Evolutionary conservation across 306 rosid species (phyloP).

Genomic region (Abrus precatorius): DNA sequence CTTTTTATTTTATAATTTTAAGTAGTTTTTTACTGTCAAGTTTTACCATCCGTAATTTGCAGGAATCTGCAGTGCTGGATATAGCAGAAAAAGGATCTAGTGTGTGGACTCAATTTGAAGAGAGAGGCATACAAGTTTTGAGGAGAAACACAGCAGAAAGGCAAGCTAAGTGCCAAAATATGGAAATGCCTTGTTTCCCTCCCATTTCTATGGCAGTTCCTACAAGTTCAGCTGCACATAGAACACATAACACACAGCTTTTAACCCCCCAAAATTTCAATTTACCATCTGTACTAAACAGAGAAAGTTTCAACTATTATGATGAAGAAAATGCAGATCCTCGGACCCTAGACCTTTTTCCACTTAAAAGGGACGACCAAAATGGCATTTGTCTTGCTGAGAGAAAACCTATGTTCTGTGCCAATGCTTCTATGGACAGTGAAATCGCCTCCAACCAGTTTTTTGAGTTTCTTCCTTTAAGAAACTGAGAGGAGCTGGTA

Average conservation of each 20-base stretch:
- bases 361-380: conserved; percentile 49
- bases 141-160: conserved; percentile 41
- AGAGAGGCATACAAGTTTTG: conserved; percentile 46
- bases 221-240: conserved; percentile 37
- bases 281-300: conserved; percentile 38
- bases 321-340: conserved; percentile 42
- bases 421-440: conserved; percentile 35
- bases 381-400: conserved; percentile 29
- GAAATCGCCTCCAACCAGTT: conserved; percentile 47
- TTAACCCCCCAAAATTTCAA: conserved; percentile 33
- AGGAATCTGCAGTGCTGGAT: conserved; percentile 64
- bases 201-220: conserved; percentile 30
- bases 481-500: conserved; percentile 43
- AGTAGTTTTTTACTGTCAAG: conserved; percentile 14
- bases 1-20: neutral
- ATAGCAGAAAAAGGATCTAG: conserved; percentile 50
- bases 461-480: conserved; percentile 70
- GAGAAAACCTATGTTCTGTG: conserved; percentile 40
- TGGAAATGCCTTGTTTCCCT: conserved; percentile 46
- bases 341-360: conserved; percentile 72
- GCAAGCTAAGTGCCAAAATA: conserved; percentile 47
- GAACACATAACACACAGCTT: conserved; percentile 40
- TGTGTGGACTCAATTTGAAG: conserved; percentile 47
- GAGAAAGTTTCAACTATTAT: conserved; percentile 40
- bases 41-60: conserved; percentile 49